phyloP scores from a whole-genome alignment of 306 rosid genomes.

The Fragaria iinumae region DNA sequence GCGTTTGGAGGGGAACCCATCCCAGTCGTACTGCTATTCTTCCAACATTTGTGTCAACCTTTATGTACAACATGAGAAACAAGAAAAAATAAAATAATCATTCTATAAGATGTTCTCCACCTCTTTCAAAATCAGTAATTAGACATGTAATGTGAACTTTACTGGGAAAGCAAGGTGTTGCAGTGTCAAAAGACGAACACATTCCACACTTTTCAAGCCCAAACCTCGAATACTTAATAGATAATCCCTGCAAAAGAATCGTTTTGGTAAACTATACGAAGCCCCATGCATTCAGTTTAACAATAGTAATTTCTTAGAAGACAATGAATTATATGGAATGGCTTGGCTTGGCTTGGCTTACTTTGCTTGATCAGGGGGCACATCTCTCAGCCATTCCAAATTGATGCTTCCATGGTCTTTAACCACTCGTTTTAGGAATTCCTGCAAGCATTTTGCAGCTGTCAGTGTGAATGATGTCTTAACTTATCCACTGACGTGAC shows the following conservation, averaged over 20 bases:
- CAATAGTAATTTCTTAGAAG: constrained; percentile 13
- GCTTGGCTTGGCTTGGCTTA: constrained; percentile 35
- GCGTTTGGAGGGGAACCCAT: constrained; percentile 96
- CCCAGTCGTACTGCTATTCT: constrained; percentile 97
- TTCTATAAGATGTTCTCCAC: constrained; percentile 22
- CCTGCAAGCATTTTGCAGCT: constrained; percentile 50
- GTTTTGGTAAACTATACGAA: constrained; percentile 10
- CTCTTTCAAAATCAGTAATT: constrained; percentile 19
- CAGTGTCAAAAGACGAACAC: constrained; percentile 88
- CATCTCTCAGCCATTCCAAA: constrained; percentile 94
- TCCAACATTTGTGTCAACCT: constrained; percentile 99
- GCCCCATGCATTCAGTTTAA: constrained; percentile 8
- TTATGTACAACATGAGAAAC: constrained; percentile 22
- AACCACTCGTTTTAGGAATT: constrained; percentile 70
- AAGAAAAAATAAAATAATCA: constrained; percentile 21
- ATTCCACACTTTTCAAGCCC: constrained; percentile 95
- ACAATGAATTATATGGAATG: constrained; percentile 17
- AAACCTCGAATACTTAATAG: constrained; percentile 79
- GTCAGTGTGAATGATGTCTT: background rate
- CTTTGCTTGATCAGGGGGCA: constrained; percentile 84
- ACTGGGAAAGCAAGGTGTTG: constrained; percentile 97
- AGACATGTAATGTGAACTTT: constrained; percentile 37
- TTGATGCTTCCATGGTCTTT: constrained; percentile 83
- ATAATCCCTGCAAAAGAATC: constrained; percentile 62
- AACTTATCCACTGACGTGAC: background rate